A percentile compares a stretch with the other conserved stretches of the same genome.
phyloP scores from a whole-genome alignment of 1,284 basidiomycete genomes.

The Athelia psychrophila region DNA sequence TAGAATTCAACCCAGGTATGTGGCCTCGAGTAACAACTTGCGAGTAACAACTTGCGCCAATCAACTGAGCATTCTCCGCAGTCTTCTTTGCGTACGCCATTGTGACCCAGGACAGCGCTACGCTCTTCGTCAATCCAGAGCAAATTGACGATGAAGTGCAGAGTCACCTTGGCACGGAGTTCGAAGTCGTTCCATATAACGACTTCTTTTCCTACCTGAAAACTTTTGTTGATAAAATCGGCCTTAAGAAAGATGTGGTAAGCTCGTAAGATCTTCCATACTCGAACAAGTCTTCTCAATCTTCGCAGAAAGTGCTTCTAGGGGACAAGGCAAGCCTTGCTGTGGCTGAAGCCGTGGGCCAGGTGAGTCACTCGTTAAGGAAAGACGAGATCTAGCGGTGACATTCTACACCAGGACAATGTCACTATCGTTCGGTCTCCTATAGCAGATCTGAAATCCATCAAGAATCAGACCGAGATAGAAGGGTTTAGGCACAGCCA shows the following conservation, averaged over 20 bases:
- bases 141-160: constrained; percentile 62
- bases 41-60: not conserved
- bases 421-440: constrained; percentile 68
- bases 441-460: constrained; percentile 81
- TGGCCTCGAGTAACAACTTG: not conserved
- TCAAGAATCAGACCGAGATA: constrained; percentile 87
- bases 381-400: not conserved
- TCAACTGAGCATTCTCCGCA: constrained; percentile 18
- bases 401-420: constrained; percentile 40
- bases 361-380: constrained; percentile 35
- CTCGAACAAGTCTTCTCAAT: not conserved
- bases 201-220: constrained; percentile 63
- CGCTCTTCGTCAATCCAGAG: constrained; percentile 72
- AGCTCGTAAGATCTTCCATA: constrained; percentile 6
- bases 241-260: constrained; percentile 43
- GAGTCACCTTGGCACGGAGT: constrained; percentile 55
- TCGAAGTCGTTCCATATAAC: constrained; percentile 74
- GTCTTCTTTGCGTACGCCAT: constrained; percentile 96
- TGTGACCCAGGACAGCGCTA: constrained; percentile 63
- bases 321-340: constrained; percentile 78
- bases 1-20: constrained; percentile 84
- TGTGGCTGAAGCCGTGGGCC: constrained; percentile 72
- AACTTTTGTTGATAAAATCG: constrained; percentile 44
- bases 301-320: constrained; percentile 55
- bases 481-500: constrained; percentile 90